A percentile compares a stretch with the other conserved stretches of the same genome.
Evolutionary conservation across 2,329 filamentous ascomycete species (phyloP).

Genomic region (Amesomyces nigricolor): DNA sequence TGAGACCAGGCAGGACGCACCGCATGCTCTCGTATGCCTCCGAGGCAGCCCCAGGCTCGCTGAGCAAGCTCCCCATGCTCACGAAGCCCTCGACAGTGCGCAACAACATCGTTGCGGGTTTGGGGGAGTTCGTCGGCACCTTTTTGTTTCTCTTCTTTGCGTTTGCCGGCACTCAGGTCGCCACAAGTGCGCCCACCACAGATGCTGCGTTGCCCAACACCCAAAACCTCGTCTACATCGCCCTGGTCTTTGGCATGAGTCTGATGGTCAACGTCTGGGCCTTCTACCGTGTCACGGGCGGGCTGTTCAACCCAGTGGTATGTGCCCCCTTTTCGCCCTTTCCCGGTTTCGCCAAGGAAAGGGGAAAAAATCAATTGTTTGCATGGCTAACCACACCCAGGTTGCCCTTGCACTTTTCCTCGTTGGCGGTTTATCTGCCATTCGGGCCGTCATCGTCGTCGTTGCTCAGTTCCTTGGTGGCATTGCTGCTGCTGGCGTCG

Average conservation of each 20-base stretch:
- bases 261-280: constrained; percentile 45
- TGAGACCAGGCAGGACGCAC: constrained; percentile 1
- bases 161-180: constrained; percentile 32
- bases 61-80: constrained; percentile 20
- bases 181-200: constrained; percentile 16
- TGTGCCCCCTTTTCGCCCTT: neutral
- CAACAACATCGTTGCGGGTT: constrained; percentile 32
- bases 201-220: constrained; percentile 18
- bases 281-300: constrained; percentile 44
- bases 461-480: constrained; percentile 48
- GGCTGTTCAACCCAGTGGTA: constrained; percentile 39
- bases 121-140: constrained; percentile 40
- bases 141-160: constrained; percentile 41
- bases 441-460: constrained; percentile 44
- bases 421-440: constrained; percentile 42
- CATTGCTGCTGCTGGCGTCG: constrained; percentile 51
- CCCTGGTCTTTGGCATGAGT: constrained; percentile 39
- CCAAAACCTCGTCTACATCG: constrained; percentile 34
- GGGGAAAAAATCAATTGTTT: no score
- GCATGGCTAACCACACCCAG: constrained; percentile 10
- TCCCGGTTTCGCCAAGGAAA: neutral
- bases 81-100: constrained; percentile 13
- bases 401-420: constrained; percentile 48
- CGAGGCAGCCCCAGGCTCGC: neutral
- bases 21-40: constrained; percentile 13